Evolutionary conservation across 306 rosid species (phyloP).

Genomic region (Cicer judaicum): DNA sequence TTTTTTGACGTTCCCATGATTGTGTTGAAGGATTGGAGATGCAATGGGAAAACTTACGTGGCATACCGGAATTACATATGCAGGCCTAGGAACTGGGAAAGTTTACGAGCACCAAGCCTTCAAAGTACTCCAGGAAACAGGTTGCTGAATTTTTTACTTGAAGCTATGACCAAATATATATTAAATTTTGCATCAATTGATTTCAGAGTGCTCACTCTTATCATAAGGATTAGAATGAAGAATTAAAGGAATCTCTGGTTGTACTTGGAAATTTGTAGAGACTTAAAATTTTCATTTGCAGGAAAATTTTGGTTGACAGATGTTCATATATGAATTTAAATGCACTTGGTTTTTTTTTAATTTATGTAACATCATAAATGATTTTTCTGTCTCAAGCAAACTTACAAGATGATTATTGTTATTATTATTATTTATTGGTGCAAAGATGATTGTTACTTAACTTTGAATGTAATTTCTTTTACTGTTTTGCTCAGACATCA

Average conservation of each 20-base stretch:
- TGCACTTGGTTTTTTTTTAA: background rate
- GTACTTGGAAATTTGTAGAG: constrained; percentile 8
- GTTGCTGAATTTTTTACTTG: constrained; percentile 54
- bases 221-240: constrained; percentile 1
- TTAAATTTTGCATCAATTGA: constrained; percentile 26
- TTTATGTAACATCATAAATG: background rate
- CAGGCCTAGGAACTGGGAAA: constrained; percentile 84
- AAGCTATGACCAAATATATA: constrained; percentile 31
- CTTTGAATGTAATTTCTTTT: background rate
- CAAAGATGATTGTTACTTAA: constrained; percentile 13
- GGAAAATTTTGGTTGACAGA: background rate
- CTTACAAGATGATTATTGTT: constrained; percentile 11
- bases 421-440: background rate
- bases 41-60: constrained; percentile 91
- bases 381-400: background rate
- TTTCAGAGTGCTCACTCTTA: background rate
- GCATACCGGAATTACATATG: constrained; percentile 78
- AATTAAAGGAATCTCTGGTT: background rate
- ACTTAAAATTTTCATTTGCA: constrained; percentile 12
- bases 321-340: constrained; percentile 31
- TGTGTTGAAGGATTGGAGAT: constrained; percentile 85
- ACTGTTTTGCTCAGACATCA: constrained; percentile 16
- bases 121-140: constrained; percentile 97
- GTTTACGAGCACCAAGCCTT: constrained; percentile 62
- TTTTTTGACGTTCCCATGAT: constrained; percentile 21